A percentile compares a stretch with the other conserved stretches of the same genome.
These are phyloP conservation scores for Suillus hirtellus DNA, from an alignment of 768 basidiomycete genomes.

Conservation along the genomic window DNA sequence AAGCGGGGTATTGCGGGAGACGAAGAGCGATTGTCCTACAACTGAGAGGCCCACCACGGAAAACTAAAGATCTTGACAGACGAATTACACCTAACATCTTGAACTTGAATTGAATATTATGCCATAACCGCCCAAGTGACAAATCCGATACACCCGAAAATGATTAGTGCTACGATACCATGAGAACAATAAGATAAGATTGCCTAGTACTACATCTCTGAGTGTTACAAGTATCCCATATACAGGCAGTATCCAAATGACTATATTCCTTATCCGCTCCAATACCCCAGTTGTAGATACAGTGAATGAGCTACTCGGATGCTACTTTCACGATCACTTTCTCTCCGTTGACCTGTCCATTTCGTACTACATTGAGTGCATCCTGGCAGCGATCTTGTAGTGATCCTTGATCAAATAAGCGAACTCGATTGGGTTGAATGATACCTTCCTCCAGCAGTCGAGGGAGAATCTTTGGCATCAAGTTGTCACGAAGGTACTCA, in stretches of 20 bases:
- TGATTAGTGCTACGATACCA: background rate
- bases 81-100: background rate
- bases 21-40: background rate
- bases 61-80: background rate
- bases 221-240: too few species aligned
- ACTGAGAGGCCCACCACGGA: background rate
- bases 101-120: background rate
- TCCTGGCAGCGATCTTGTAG: constrained; percentile 40
- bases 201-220: background rate
- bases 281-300: too few species aligned
- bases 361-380: constrained; percentile 47
- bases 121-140: background rate
- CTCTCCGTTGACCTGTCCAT: constrained; percentile 51
- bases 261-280: too few species aligned
- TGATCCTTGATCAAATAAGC: constrained; percentile 42
- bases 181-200: constrained; percentile 1
- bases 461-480: constrained; percentile 49
- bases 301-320: background rate
- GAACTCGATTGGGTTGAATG: constrained; percentile 43
- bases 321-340: constrained; percentile 46
- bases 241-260: too few species aligned
- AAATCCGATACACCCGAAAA: background rate
- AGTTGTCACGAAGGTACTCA: constrained; percentile 39
- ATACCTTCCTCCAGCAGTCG: constrained; percentile 37
- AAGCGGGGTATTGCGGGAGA: background rate